These are phyloP conservation scores for Pyricularia pennisetigena DNA, from an alignment of 2,329 filamentous ascomycete genomes.

Conservation along the genomic window DNA sequence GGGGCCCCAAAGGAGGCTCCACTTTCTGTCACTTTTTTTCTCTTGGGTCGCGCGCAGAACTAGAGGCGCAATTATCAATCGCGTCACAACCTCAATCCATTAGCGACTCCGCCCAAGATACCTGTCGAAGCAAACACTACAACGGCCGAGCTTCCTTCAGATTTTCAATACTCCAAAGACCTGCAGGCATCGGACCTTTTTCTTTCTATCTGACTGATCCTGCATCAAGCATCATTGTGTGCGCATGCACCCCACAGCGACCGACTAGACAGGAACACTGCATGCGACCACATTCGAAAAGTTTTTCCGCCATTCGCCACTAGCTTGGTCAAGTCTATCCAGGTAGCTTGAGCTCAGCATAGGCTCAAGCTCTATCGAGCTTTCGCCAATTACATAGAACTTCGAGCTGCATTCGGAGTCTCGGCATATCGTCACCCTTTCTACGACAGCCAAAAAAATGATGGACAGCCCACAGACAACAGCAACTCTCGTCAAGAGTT, in stretches of 20 bases:
- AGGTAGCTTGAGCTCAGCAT: background rate
- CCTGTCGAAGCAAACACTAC: background rate
- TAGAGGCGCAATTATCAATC: constrained; percentile 1
- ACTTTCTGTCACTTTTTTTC: background rate
- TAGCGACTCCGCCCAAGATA: background rate
- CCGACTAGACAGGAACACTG: background rate
- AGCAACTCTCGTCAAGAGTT: constrained; percentile 1
- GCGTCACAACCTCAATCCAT: background rate
- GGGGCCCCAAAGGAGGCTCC: background rate
- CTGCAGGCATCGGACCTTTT: background rate
- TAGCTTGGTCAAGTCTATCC: background rate
- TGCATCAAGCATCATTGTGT: too few species aligned
- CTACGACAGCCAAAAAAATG: background rate
- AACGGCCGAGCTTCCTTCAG: background rate
- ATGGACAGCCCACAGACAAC: background rate
- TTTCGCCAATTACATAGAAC: background rate
- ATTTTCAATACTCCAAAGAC: background rate
- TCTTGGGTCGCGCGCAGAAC: background rate
- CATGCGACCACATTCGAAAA: background rate
- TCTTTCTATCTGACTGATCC: background rate
- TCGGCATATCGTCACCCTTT: background rate
- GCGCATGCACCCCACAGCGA: background rate
- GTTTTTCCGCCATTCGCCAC: background rate
- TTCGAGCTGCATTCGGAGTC: background rate
- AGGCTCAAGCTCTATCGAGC: background rate